Conservation (phyloP, 768 basidiomycete species). For the Pholiota microspora region DNA sequence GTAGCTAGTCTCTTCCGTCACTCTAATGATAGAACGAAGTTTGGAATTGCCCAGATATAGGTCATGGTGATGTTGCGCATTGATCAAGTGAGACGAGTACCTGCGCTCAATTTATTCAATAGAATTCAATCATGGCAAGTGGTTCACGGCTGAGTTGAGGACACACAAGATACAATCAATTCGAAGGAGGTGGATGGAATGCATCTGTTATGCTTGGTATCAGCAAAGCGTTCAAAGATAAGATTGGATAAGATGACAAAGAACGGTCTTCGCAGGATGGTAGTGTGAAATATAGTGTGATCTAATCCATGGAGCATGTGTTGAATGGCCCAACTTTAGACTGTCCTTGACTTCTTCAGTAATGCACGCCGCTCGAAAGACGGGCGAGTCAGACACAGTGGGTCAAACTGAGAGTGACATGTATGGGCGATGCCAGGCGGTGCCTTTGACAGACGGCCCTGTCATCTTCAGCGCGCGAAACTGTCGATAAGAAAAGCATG, state of each 20-base stretch:
- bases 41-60: background rate
- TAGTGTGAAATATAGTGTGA: background rate
- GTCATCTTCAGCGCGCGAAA: no score
- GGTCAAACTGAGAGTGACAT: no score
- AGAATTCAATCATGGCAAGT: background rate
- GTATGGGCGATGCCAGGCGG: no score
- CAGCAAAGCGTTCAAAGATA: background rate
- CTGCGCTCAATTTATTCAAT: background rate
- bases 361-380: no score
- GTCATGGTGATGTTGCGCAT: background rate
- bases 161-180: background rate
- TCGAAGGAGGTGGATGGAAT: background rate
- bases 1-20: background rate
- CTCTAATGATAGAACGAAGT: background rate
- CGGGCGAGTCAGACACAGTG: no score
- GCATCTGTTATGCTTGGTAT: background rate
- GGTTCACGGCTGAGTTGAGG: no score
- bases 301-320: background rate
- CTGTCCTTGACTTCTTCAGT: background rate
- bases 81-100: background rate
- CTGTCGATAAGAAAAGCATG: background rate
- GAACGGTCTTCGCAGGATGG: background rate
- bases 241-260: background rate
- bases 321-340: background rate
- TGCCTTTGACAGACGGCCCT: no score